Percentiles rank a stretch among this genome's conserved stretches.
These are phyloP conservation scores for Fusarium anguioides DNA, from an alignment of 2,329 filamentous ascomycete genomes.

Conservation along the genomic window DNA sequence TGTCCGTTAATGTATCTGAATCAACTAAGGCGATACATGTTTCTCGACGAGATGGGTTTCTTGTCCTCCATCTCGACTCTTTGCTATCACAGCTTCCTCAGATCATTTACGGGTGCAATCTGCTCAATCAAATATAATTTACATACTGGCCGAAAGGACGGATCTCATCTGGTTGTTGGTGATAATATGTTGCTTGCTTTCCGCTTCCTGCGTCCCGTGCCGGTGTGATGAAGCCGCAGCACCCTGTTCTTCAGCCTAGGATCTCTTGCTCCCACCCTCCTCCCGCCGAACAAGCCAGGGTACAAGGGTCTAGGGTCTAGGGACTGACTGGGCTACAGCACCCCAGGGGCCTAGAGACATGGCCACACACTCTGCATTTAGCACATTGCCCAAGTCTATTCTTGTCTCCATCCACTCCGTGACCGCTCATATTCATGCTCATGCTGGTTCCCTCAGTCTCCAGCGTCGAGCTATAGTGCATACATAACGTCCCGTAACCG, in stretches of 20 bases:
- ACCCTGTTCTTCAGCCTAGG: slow-evolving; percentile 20
- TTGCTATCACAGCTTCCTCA: neutral
- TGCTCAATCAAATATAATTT: slow-evolving; percentile 11
- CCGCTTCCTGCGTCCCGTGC: slow-evolving; percentile 36
- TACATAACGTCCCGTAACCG: slow-evolving; percentile 64
- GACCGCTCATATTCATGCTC: slow-evolving; percentile 37
- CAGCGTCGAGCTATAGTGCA: slow-evolving; percentile 45
- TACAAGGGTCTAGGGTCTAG: slow-evolving; percentile 34
- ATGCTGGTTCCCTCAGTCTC: slow-evolving; percentile 36
- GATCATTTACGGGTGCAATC: neutral
- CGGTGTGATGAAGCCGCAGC: slow-evolving; percentile 39
- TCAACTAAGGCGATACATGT: slow-evolving; percentile 13
- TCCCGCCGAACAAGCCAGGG: slow-evolving; percentile 26
- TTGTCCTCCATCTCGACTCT: slow-evolving; percentile 10
- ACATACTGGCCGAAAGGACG: slow-evolving; percentile 9
- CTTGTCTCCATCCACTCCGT: slow-evolving; percentile 42
- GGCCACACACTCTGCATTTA: slow-evolving; percentile 30
- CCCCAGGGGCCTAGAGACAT: slow-evolving; percentile 27
- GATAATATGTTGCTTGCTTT: slow-evolving; percentile 17
- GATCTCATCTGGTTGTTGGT: slow-evolving; percentile 11
- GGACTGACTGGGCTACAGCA: slow-evolving; percentile 32
- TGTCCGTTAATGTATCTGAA: slow-evolving; percentile 12
- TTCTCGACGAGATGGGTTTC: neutral
- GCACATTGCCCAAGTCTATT: slow-evolving; percentile 42
- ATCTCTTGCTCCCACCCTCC: slow-evolving; percentile 33